These are phyloP conservation scores for Epichloe baconii DNA, from an alignment of 2,329 filamentous ascomycete genomes.

Conservation along the genomic window DNA sequence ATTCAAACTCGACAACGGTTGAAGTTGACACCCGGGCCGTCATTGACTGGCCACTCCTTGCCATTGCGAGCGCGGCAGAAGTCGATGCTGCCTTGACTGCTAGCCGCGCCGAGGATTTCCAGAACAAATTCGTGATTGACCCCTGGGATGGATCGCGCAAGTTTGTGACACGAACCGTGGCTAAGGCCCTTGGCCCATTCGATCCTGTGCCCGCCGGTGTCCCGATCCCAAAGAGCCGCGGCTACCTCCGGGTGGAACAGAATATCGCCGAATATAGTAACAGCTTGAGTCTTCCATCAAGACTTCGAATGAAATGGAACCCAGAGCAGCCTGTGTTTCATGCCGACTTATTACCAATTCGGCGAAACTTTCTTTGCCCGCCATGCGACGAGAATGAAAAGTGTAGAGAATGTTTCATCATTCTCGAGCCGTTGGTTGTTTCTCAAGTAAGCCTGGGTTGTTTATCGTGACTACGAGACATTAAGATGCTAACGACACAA, in stretches of 20 bases:
- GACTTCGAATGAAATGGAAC: constrained; percentile 38
- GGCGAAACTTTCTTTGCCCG: constrained; percentile 74
- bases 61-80: constrained; percentile 18
- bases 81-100: constrained; percentile 9
- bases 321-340: constrained; percentile 69
- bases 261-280: constrained; percentile 76
- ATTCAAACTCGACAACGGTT: neutral
- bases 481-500: neutral
- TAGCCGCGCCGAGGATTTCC: constrained; percentile 19
- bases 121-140: constrained; percentile 42
- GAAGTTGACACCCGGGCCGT: neutral
- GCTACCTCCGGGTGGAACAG: constrained; percentile 26
- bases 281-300: constrained; percentile 55
- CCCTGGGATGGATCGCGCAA: constrained; percentile 51
- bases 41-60: constrained; percentile 52
- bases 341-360: constrained; percentile 58
- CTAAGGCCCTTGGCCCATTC: constrained; percentile 44
- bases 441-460: constrained; percentile 48
- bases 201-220: constrained; percentile 51
- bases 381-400: constrained; percentile 34
- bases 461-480: too few species aligned
- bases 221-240: constrained; percentile 31
- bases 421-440: constrained; percentile 63
- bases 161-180: constrained; percentile 39
- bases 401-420: constrained; percentile 47